Percentiles rank a stretch among this genome's conserved stretches.
Conservation (phyloP, 192 early-diverging fungal genomes). For the Obelidium mucronatum region DNA sequence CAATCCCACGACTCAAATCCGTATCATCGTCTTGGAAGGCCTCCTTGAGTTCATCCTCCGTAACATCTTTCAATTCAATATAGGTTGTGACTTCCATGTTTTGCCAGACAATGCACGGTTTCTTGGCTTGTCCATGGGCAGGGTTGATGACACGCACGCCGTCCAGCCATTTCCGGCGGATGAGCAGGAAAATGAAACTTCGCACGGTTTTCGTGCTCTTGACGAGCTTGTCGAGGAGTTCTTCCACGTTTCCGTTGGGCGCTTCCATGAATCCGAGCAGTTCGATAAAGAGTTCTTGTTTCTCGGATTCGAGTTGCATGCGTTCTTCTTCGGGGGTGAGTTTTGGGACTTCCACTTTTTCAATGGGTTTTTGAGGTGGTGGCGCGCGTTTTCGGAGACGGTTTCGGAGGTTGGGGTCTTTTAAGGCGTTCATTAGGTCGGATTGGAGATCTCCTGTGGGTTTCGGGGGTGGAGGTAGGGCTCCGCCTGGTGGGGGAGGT, state of each 20-base stretch:
- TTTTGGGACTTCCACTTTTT: slow-evolving; percentile 5
- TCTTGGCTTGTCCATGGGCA: slow-evolving; percentile 25
- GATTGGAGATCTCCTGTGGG: slow-evolving; percentile 30
- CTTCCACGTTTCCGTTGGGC: slow-evolving; percentile 61
- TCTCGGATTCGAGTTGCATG: slow-evolving; percentile 37
- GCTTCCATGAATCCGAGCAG: slow-evolving; percentile 65
- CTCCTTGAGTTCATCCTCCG: slow-evolving; percentile 45
- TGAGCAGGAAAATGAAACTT: slow-evolving; percentile 58
- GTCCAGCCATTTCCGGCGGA: slow-evolving; percentile 58
- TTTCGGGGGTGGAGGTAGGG: slow-evolving; percentile 29
- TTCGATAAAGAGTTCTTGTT: slow-evolving; percentile 58
- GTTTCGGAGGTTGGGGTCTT: slow-evolving; percentile 44
- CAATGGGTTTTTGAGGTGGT: slow-evolving; percentile 3
- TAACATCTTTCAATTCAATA: slow-evolving; percentile 51
- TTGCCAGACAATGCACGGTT: slow-evolving; percentile 52
- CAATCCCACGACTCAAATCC: slow-evolving; percentile 19
- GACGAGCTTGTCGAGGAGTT: slow-evolving; percentile 49
- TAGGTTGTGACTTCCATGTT: slow-evolving; percentile 55
- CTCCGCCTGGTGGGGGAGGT: slow-evolving; percentile 47
- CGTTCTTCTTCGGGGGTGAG: slow-evolving; percentile 38
- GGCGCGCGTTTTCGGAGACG: slow-evolving; percentile 44
- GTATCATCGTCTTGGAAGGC: slow-evolving; percentile 31
- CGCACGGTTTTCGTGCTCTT: slow-evolving; percentile 47
- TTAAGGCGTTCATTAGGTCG: slow-evolving; percentile 41
- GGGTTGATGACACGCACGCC: slow-evolving; percentile 44